These are phyloP conservation scores for Boletus sensibilis DNA, from an alignment of 768 basidiomycete genomes.

Conservation along the genomic window DNA sequence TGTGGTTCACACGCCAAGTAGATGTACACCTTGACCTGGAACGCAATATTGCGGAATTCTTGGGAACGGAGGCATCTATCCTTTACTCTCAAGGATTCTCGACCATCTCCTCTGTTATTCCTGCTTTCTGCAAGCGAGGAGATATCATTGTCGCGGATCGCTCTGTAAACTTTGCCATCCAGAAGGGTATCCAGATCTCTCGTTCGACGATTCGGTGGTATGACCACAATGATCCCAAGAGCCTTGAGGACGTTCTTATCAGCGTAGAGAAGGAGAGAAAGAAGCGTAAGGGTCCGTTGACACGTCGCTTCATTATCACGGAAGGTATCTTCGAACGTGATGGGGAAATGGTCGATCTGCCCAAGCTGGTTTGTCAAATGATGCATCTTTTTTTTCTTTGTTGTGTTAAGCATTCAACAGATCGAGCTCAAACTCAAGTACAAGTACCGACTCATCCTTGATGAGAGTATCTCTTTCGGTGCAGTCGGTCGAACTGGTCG, in stretches of 20 bases:
- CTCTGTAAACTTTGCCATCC: constrained; percentile 93
- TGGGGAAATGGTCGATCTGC: constrained; percentile 88
- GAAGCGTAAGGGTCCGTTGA: constrained; percentile 78
- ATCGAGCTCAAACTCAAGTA: constrained; percentile 93
- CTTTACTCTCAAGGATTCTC: constrained; percentile 94
- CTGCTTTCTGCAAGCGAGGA: constrained; percentile 95
- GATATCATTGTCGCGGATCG: constrained; percentile 98
- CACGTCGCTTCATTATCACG: constrained; percentile 91
- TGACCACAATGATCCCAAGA: constrained; percentile 92
- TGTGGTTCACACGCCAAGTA: constrained; percentile 31
- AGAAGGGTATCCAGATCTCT: constrained; percentile 93
- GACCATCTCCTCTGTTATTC: constrained; percentile 90
- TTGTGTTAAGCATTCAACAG: constrained; percentile 38
- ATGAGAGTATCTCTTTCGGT: constrained; percentile 94
- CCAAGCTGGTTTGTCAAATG: constrained; percentile 70
- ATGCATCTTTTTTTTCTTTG: neutral
- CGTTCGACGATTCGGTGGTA: constrained; percentile 92
- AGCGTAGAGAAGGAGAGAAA: constrained; percentile 84
- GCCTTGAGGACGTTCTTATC: constrained; percentile 84
- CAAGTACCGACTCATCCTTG: constrained; percentile 93
- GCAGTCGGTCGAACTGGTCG: constrained; percentile 90
- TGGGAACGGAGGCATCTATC: constrained; percentile 86
- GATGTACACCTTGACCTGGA: constrained; percentile 93
- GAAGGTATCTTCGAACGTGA: constrained; percentile 97
- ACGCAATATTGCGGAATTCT: constrained; percentile 84